Percentiles rank a stretch among this genome's conserved stretches.
phyloP scores from a whole-genome alignment of 306 rosid genomes.

The Rosa rugosa region DNA sequence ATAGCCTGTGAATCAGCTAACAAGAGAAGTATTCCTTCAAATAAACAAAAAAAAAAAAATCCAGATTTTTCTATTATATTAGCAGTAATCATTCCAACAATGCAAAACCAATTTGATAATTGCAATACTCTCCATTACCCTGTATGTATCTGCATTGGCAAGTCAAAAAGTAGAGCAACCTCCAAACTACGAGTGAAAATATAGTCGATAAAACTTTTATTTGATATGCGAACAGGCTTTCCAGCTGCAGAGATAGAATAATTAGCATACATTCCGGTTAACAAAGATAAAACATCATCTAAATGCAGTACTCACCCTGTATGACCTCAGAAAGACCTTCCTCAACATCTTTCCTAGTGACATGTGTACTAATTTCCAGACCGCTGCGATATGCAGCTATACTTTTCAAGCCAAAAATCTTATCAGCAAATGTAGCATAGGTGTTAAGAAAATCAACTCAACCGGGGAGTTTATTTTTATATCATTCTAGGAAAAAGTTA shows the following conservation, averaged over 20 bases:
- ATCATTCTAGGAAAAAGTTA: neutral
- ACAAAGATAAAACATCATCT: constrained; percentile 16
- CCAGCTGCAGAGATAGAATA: constrained; percentile 55
- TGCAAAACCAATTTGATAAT: constrained; percentile 16
- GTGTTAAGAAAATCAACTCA: constrained; percentile 54
- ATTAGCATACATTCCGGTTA: constrained; percentile 24
- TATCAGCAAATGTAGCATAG: constrained; percentile 47
- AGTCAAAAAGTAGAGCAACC: constrained; percentile 67
- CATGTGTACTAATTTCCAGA: constrained; percentile 67
- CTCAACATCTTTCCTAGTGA: constrained; percentile 59
- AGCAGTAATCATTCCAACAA: constrained; percentile 7
- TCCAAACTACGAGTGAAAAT: constrained; percentile 75
- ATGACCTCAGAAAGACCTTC: constrained; percentile 61
- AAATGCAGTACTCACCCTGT: constrained; percentile 42
- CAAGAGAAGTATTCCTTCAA: constrained; percentile 2
- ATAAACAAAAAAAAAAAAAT: too few relatives aligned
- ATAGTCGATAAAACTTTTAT: constrained; percentile 64
- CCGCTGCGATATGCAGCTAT: constrained; percentile 87
- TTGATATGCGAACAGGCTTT: constrained; percentile 57
- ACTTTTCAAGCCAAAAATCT: constrained; percentile 75
- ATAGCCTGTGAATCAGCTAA: neutral
- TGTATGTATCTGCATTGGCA: constrained; percentile 93
- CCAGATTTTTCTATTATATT: constrained; percentile 10
- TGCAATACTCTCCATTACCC: constrained; percentile 48
- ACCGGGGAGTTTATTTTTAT: neutral